Evolutionary conservation across 257 asterid species (phyloP).

Genomic region (Solanum verrucosum): DNA sequence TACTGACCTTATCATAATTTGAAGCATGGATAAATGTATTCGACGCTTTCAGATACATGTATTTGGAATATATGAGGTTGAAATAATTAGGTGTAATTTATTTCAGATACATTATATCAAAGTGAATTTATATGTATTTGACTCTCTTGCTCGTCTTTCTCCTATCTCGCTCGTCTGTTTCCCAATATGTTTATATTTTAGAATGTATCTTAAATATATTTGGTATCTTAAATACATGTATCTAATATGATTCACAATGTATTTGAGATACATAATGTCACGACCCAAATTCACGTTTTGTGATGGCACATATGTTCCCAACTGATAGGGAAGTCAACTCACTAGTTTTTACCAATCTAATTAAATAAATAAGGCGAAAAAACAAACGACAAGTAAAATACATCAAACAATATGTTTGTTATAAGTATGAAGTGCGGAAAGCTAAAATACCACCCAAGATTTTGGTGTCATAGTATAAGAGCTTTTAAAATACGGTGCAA

Average conservation of each 20-base stretch:
- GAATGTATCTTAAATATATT: neutral
- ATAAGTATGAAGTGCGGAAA: too few species aligned
- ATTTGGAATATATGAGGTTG: rapidly evolving
- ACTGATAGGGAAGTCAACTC: neutral
- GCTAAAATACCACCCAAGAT: neutral
- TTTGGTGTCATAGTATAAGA: neutral
- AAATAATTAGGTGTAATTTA: neutral
- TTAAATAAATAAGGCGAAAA: neutral
- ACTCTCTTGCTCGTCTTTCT: neutral
- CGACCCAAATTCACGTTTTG: neutral
- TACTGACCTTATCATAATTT: too few species aligned
- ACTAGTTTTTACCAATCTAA: neutral
- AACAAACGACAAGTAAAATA: neutral
- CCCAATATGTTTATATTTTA: neutral
- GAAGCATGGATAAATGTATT: too few species aligned
- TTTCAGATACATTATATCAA: too few species aligned
- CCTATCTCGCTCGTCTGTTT: neutral
- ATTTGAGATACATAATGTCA: neutral
- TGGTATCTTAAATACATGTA: too few species aligned
- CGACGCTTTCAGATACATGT: too few species aligned
- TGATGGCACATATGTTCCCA: neutral
- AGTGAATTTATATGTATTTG: too few species aligned
- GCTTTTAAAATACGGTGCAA: neutral
- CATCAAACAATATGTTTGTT: neutral
- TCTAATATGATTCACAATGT: neutral